Base-by-base conservation (phyloP, 2,329 filamentous ascomycete species). In the Aspergillus proliferans region DNA sequence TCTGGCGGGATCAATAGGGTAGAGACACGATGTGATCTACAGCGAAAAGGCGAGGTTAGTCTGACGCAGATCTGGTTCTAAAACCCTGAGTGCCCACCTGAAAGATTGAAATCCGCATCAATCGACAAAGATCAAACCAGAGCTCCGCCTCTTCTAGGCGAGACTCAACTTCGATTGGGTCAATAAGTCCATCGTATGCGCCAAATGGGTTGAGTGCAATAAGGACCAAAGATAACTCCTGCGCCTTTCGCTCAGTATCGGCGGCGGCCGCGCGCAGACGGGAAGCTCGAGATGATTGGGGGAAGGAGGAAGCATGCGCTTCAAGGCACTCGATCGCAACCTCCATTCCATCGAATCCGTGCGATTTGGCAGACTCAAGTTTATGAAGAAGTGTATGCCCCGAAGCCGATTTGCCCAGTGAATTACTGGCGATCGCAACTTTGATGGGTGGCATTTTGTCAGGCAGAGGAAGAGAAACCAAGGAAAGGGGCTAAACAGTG, bases 311-410 rank as follows among this genome's bases (percentile, higher is more conserved):
- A 18, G 58, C 58, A 14, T 61, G 57, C 44, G 54, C 59, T 47
- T 61, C 58, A 22, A 63, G 47, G 39, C 61, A 59, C 43, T 63
- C 60, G 44, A 59, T 59, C 48, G 62, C 62, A 18, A 63, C 56
- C 42, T 63, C 60, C 28, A 62, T 57, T 14, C 60, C 60, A 39
- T 63, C 52, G 44, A 63, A 63, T 15, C 58, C 58, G 43, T 61
- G 55, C 12, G 52, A 33, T 39, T 49, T 56, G n/a, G 54, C 54
- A 1, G 44, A 52, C 34, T 51, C 41, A 4, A 56, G 46, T 42
- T 56, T 56, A 19, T 41, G 50, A 12, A 47, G 21, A n/a, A 56
- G 54, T 5, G 34, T 43, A 45, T 56, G 54, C 10, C 52, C 54
- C 12, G 52, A 47, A 6, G 26, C 44, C 2, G 52, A 53, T 22